Percentiles rank a stretch among this genome's conserved stretches.
These are phyloP conservation scores for Alternaria longipes DNA, from an alignment of 2,329 filamentous ascomycete genomes.

Conservation along the genomic window DNA sequence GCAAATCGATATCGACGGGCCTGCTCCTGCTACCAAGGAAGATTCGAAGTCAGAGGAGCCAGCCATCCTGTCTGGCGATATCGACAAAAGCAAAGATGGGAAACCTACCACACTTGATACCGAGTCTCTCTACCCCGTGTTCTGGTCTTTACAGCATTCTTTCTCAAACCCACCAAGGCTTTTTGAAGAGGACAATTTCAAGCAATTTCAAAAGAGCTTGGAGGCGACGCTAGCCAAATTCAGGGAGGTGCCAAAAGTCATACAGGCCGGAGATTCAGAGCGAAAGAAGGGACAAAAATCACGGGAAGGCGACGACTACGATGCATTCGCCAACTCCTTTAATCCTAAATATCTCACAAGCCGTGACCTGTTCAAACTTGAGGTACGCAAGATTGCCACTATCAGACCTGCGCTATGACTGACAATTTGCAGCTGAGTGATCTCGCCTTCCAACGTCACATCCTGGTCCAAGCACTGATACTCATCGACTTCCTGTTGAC, in stretches of 20 bases:
- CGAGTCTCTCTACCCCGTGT: conserved; percentile 83
- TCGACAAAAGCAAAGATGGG: conserved; percentile 60
- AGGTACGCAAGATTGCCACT: conserved; percentile 64
- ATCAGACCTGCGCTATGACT: conserved; percentile 38
- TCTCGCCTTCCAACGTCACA: conserved; percentile 90
- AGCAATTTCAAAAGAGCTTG: conserved; percentile 69
- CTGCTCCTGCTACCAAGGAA: conserved; percentile 38
- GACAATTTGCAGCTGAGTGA: conserved; percentile 76
- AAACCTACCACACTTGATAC: conserved; percentile 64
- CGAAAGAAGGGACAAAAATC: conserved; percentile 63
- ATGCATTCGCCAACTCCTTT: conserved; percentile 76
- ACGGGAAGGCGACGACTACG: conserved; percentile 70
- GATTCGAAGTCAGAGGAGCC: conserved; percentile 49
- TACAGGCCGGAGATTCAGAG: conserved; percentile 76
- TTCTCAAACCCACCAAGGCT: conserved; percentile 90
- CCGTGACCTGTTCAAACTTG: conserved; percentile 91
- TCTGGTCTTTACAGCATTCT: conserved; percentile 91
- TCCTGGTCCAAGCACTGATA: conserved; percentile 94
- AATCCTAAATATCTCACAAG: conserved; percentile 99
- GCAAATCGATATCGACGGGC: conserved; percentile 68
- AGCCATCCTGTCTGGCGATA: conserved; percentile 52
- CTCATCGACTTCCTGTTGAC: conserved; percentile 95
- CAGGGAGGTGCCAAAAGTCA: conserved; percentile 71
- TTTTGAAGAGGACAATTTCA: conserved; percentile 76
- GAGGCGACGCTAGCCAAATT: conserved; percentile 76